Conservation (phyloP, 768 basidiomycete species). For the Coprinopsis sp. region DNA sequence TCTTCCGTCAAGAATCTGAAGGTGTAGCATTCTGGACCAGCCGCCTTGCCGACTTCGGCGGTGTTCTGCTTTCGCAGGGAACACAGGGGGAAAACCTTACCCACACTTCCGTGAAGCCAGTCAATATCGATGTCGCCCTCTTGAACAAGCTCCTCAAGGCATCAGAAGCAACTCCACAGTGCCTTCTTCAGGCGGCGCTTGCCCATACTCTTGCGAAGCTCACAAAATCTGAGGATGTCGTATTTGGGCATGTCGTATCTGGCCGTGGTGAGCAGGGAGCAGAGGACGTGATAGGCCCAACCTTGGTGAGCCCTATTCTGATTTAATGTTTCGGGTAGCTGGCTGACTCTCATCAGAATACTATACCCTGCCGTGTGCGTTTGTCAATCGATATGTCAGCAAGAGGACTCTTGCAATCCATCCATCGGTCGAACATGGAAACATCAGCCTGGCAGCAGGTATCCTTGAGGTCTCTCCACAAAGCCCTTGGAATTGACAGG, state of each 20-base stretch:
- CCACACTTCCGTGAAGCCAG: constrained; percentile 11
- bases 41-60: constrained; percentile 20
- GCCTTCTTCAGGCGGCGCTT: constrained; percentile 29
- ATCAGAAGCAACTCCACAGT: constrained; percentile 29
- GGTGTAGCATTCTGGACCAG: constrained; percentile 36
- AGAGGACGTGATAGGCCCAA: constrained; percentile 42
- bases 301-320: constrained; percentile 31
- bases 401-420: constrained; percentile 28
- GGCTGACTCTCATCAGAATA: constrained; percentile 30
- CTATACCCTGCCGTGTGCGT: constrained; percentile 39
- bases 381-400: constrained; percentile 22
- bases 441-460: constrained; percentile 41
- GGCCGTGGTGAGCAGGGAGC: constrained; percentile 37
- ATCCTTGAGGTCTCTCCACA: constrained; percentile 40
- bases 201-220: constrained; percentile 23
- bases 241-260: constrained; percentile 45
- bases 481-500: constrained; percentile 20
- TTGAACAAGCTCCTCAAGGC: constrained; percentile 16
- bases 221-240: constrained; percentile 32
- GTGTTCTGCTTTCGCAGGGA: constrained; percentile 12
- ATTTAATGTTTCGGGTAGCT: neutral
- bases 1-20: constrained; percentile 32
- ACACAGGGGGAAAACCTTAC: neutral
- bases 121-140: constrained; percentile 10
- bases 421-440: constrained; percentile 35